Evolutionary conservation across 495 filamentous ascomycete species (phyloP).

Genomic region (Rusavskia elegans): DNA sequence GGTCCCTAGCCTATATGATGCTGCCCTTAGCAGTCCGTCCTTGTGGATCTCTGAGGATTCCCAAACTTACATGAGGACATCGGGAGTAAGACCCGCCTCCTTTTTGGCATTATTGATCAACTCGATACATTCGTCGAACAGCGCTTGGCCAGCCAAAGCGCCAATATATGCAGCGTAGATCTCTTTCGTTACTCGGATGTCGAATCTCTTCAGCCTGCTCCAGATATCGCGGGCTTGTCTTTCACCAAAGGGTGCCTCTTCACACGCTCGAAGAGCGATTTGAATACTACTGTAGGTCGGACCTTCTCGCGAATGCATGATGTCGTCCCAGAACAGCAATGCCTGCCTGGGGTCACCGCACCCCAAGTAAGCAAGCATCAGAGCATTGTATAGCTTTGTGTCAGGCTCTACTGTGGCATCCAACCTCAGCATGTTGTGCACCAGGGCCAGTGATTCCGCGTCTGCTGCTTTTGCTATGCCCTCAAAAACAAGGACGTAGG

Average conservation of each 20-base stretch:
- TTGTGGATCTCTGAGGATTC: neutral
- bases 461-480: conserved; percentile 52
- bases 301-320: conserved; percentile 61
- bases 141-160: conserved; percentile 52
- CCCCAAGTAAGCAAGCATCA: conserved; percentile 72
- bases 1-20: conserved; percentile 39
- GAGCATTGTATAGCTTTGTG: conserved; percentile 58
- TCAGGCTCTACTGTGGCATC: conserved; percentile 62
- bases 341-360: conserved; percentile 47
- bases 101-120: conserved; percentile 48
- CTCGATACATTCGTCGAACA: conserved; percentile 46
- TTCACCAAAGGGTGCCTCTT: conserved; percentile 44
- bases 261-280: conserved; percentile 64
- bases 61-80: conserved; percentile 51
- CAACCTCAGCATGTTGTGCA: conserved; percentile 87
- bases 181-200: conserved; percentile 52
- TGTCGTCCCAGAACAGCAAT: conserved; percentile 66
- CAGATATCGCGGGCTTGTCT: conserved; percentile 56
- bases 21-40: too few species aligned
- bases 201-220: conserved; percentile 54
- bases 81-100: conserved; percentile 46
- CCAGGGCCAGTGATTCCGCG: conserved; percentile 45
- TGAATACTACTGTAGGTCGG: conserved; percentile 64
- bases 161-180: conserved; percentile 62
- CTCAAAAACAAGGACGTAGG: conserved; percentile 61